Evolutionary conservation across 805 yeast species (phyloP), one percentile per base, ranked within the genome.

Genomic region (Saccharomyces kudriavzevii): DNA sequence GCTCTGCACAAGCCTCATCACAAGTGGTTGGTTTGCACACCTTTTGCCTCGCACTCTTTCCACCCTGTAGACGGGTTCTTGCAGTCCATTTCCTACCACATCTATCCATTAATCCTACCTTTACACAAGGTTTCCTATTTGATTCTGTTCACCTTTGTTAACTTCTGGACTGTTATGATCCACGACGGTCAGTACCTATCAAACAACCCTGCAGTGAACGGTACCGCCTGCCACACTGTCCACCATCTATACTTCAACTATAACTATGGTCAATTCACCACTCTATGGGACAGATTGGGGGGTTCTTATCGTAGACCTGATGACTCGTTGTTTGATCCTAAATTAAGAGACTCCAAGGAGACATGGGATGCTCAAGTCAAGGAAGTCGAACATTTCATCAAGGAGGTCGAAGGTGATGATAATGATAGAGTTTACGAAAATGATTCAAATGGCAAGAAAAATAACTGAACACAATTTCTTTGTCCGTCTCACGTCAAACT

Each of bases 21-120:
- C 79, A 94, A 94, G 74, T 94, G 99, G 99, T 83, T 94, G 61
- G 97, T 94, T 45, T 92, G 98, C 57, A 92, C 99, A 9, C 99
- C 99, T 47, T 94, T 86, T 74, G 99, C 99, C 0, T 89, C 96
- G 8, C 97, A 91, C 67, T 97, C 98, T 26, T 94, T 94, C 89
- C 96, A 94, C 72, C 98, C 99, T 13, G 87, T 94, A 51, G 99
- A 94, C 64, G 99, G 99, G 43, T 94, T 87, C 75, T 75, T 82
- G 55, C 99, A 94, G 76, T 86, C 96, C 40, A 68, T 94, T 59
- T 97, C 99, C 13, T 94, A 94, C 75, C 99, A 94, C 70, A 61
- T 90, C 55, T 94, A 80, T 74, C 98, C 98, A 56, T 81, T 94
- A 70, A 55, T 94, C 29, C 88, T 94, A 83, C 98, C 98, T 47